Evolutionary conservation across 2,329 filamentous ascomycete genomes (phyloP).

Genomic region (Botryotinia convoluta): DNA sequence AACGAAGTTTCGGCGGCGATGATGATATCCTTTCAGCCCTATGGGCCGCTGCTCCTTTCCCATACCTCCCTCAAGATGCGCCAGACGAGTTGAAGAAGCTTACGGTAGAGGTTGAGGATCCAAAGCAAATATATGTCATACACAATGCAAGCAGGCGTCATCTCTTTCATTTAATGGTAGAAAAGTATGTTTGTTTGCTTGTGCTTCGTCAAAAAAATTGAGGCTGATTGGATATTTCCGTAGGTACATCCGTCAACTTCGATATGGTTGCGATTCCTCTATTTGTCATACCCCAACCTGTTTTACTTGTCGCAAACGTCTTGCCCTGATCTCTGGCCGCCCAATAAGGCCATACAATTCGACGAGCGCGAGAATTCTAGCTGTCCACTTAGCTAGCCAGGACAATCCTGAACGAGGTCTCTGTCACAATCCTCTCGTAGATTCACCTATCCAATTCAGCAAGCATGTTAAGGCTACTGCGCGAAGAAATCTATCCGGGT

Average conservation of each 20-base stretch:
- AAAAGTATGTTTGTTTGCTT: constrained; percentile 46
- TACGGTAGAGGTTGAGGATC: constrained; percentile 59
- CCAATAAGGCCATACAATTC: constrained; percentile 77
- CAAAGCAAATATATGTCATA: constrained; percentile 58
- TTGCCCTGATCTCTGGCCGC: constrained; percentile 58
- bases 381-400: constrained; percentile 75
- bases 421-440: constrained; percentile 47
- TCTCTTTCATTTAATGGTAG: constrained; percentile 64
- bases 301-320: constrained; percentile 71
- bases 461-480: constrained; percentile 7
- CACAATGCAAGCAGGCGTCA: constrained; percentile 60
- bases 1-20: constrained; percentile 26
- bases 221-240: constrained; percentile 17
- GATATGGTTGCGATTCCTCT: constrained; percentile 70
- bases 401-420: constrained; percentile 71
- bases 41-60: constrained; percentile 61
- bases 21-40: constrained; percentile 50
- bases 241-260: constrained; percentile 79
- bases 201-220: constrained; percentile 6
- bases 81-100: constrained; percentile 55
- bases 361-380: constrained; percentile 77
- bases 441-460: constrained; percentile 14
- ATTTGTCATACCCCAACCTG: constrained; percentile 75
- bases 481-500: constrained; percentile 8
- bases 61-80: constrained; percentile 58